Evolutionary conservation across 75 land plant genomes (phyloP), one percentile per base, ranked within the genome.

Genomic region (Cryptomeria japonica): DNA sequence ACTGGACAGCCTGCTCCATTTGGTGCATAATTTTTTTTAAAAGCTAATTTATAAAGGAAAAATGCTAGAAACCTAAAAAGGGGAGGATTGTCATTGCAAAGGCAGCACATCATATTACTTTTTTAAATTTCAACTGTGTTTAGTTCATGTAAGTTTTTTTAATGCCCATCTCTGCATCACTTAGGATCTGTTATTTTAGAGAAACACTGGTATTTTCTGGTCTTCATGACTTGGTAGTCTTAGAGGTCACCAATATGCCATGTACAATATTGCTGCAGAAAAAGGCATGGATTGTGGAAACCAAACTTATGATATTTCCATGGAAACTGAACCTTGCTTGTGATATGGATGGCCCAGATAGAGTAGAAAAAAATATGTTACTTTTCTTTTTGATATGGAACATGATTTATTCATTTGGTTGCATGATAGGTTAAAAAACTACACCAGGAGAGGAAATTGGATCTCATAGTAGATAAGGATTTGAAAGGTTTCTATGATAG

Each of bases 381-480:
- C 18, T 28, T 82, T 46, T 82, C 49, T 46, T 46, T 82, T 44
- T 44, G 10, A 13, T 46, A 82, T 28, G 46, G 32, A 44, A 82
- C 47, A 10, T 44, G 31, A 25, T 28, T 46, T n/a, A 34, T 25
- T 82, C 51, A 36, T 19, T 18, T 83, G 16, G 32, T 41, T 86
- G 34, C 32, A 56, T 84, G 46, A 31, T 91, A 96, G 98, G 98
- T 96, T 28, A 95, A 89, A 53, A 87, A 84, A 5, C 82, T 92
- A 75, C 86, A 91, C 14, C 95, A 90, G 70, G 95, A 93, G 89
- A 95, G 92, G 86, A 95, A 88, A 79, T 86, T 95, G 18, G 90
- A 89, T 7, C 85, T 53, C 38, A 84, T 95, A 41, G 94, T 95
- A 16, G 98, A 96, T 86, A 89, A 87, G 49, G 95, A 95, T 89